phyloP scores from a whole-genome alignment of 805 yeast species.

The Candida sithepensis region DNA sequence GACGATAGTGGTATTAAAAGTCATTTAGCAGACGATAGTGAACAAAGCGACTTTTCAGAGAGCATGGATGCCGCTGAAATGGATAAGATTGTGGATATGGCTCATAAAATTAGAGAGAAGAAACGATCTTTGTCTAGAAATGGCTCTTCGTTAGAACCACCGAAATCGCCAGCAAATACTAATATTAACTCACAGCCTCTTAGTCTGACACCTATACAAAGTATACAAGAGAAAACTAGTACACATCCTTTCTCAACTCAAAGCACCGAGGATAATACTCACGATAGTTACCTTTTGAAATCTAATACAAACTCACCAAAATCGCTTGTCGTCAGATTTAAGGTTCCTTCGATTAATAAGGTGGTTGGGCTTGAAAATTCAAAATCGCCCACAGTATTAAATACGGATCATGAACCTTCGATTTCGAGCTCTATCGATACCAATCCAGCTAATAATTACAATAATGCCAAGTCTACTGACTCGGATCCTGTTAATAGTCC shows the following conservation, averaged over 20 bases:
- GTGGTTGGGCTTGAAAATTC: background rate
- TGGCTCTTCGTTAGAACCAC: background rate
- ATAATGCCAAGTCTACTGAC: no score
- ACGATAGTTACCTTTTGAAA: no score
- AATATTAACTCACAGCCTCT: background rate
- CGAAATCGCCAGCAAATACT: background rate
- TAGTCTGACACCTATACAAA: conserved; percentile 3
- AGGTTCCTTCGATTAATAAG: background rate
- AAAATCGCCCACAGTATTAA: background rate
- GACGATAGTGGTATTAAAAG: no score
- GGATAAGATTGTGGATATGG: background rate
- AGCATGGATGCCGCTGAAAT: conserved; percentile 1
- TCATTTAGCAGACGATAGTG: background rate
- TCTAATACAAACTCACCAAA: background rate
- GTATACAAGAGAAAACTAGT: conserved; percentile 1
- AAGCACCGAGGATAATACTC: no score
- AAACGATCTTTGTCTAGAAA: background rate
- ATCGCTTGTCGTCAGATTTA: background rate
- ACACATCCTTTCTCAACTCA: background rate
- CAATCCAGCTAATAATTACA: no score
- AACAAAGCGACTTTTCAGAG: conserved; percentile 3
- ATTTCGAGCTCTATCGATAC: no score
- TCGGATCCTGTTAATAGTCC: no score
- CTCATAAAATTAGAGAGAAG: background rate
- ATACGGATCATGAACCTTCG: no score